A percentile compares a stretch with the other conserved stretches of the same genome.
Conservation (phyloP, 2,329 filamentous ascomycete genomes). For the Diaporthe ilicicola region DNA sequence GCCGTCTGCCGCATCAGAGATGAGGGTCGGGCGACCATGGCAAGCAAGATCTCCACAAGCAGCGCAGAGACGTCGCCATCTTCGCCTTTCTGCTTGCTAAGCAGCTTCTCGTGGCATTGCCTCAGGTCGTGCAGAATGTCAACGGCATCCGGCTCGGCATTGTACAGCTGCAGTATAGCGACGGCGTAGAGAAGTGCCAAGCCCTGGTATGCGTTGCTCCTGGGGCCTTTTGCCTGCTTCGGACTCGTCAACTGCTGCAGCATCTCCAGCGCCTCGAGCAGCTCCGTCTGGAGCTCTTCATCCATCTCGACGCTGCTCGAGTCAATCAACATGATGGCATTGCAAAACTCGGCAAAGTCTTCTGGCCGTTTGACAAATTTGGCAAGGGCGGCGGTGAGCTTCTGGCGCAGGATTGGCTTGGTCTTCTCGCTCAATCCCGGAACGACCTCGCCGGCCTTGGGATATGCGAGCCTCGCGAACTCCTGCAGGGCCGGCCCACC, state of each 20-base stretch:
- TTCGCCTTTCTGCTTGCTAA: constrained; percentile 62
- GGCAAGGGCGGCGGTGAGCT: constrained; percentile 66
- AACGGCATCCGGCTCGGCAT: constrained; percentile 86
- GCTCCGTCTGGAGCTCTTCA: constrained; percentile 61
- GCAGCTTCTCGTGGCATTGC: constrained; percentile 74
- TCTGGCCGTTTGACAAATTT: constrained; percentile 63
- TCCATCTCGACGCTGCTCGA: constrained; percentile 60
- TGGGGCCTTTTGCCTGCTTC: constrained; percentile 43
- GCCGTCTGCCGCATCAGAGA: constrained; percentile 86
- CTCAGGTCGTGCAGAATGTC: constrained; percentile 84
- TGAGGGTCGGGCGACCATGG: constrained; percentile 86
- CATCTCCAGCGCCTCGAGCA: constrained; percentile 59
- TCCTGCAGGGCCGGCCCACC: constrained; percentile 57
- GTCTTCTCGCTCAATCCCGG: constrained; percentile 61
- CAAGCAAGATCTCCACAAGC: constrained; percentile 88
- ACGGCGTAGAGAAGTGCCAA: constrained; percentile 85
- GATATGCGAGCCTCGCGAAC: constrained; percentile 65
- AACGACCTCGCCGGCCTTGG: constrained; percentile 50
- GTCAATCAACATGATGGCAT: constrained; percentile 63
- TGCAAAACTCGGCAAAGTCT: constrained; percentile 62
- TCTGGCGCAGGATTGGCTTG: constrained; percentile 61
- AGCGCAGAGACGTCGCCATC: constrained; percentile 71
- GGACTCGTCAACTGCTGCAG: constrained; percentile 62
- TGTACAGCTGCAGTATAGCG: constrained; percentile 88
- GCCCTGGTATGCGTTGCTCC: constrained; percentile 62